Evolutionary conservation across 495 filamentous ascomycete genomes (phyloP).

Genomic region (Aspergillus affinis): DNA sequence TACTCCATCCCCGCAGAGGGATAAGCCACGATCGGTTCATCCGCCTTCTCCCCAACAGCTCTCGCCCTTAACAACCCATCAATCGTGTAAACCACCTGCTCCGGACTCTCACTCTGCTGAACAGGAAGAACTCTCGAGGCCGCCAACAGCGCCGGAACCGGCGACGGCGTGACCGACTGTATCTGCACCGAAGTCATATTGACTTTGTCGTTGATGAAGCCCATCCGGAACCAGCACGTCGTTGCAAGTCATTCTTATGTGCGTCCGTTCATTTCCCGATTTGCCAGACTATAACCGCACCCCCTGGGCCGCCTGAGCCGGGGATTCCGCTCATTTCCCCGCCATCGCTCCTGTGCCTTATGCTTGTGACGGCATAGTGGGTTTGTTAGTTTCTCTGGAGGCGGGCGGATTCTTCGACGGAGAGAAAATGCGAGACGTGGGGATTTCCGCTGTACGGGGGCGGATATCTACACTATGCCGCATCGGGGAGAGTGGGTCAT

Average conservation of each 20-base stretch:
- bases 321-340: not conserved
- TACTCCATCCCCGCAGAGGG: conserved; percentile 30
- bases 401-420: not conserved
- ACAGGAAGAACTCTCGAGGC: not conserved
- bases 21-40: conserved; percentile 34
- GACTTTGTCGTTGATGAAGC: not conserved
- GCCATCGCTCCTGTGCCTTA: not conserved
- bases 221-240: not conserved
- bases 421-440: not conserved
- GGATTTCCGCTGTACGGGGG: not conserved
- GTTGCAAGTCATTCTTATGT: not conserved
- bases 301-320: too few relatives aligned
- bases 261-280: not conserved
- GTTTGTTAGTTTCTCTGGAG: not conserved
- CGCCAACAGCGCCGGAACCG: not conserved
- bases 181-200: not conserved
- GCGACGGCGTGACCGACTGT: not conserved
- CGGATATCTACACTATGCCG: not conserved
- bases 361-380: not conserved
- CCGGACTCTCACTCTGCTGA: conserved; percentile 3
- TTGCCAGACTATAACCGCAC: not conserved
- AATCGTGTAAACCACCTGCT: conserved; percentile 24
- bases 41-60: conserved; percentile 20
- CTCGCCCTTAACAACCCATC: conserved; percentile 30
- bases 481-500: not conserved